phyloP scores from a whole-genome alignment of 1,139 yeast genomes.

The Diutina neorugosa region DNA sequence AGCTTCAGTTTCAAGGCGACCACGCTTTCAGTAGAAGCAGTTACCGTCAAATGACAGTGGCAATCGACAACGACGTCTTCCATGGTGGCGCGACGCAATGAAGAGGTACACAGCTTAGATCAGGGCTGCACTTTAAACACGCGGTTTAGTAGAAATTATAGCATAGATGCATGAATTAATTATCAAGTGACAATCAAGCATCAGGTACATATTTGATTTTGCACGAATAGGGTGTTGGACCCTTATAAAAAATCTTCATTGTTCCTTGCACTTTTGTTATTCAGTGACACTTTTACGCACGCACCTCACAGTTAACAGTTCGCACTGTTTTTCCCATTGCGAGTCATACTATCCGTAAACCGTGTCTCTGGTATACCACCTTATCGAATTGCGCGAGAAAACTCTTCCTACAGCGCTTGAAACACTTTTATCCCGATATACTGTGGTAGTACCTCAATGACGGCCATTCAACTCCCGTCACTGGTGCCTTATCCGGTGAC shows the following conservation, averaged over 20 bases:
- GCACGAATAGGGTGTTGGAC: too few species aligned
- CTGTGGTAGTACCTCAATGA: constrained; percentile 9
- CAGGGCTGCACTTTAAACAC: not conserved
- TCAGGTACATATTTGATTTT: too few species aligned
- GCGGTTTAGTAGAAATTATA: not conserved
- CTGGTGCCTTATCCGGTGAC: constrained; percentile 62
- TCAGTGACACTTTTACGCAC: not conserved
- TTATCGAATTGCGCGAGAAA: not conserved
- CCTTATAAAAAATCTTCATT: too few species aligned
- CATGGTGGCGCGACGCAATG: not conserved
- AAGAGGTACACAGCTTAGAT: not conserved
- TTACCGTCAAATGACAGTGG: not conserved
- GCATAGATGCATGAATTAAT: too few species aligned
- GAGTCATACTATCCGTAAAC: not conserved
- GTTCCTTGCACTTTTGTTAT: too few species aligned
- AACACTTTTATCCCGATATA: not conserved
- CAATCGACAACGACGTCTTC: not conserved
- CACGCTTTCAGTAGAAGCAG: not conserved
- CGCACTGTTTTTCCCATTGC: not conserved
- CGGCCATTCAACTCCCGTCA: constrained; percentile 33
- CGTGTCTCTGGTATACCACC: not conserved
- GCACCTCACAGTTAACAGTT: not conserved
- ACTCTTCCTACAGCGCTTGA: not conserved
- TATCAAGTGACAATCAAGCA: not conserved
- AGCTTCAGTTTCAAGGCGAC: not conserved